These are phyloP conservation scores for Candida cerambycidarum DNA, from an alignment of 805 yeast species.

Conservation along the genomic window DNA sequence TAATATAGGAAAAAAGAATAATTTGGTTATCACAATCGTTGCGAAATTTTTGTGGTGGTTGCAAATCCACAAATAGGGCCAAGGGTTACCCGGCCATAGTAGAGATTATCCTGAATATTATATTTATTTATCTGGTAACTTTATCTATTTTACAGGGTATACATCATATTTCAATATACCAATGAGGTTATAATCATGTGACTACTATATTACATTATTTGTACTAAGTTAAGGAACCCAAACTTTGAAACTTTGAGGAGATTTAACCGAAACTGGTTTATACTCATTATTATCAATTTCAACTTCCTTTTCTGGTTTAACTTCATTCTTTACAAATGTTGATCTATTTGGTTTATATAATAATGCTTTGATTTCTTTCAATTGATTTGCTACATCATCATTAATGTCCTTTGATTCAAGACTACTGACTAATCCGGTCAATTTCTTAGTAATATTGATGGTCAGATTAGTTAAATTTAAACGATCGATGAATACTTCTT, in stretches of 20 bases:
- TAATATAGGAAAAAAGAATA: too few species aligned
- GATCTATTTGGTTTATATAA: constrained; percentile 32
- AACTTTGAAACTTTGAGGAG: constrained; percentile 44
- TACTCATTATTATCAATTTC: constrained; percentile 14
- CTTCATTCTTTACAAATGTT: constrained; percentile 12
- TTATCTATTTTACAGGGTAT: too few species aligned
- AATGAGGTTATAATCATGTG: too few species aligned
- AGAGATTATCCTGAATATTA: too few species aligned
- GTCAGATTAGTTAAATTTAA: constrained; percentile 65
- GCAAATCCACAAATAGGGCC: too few species aligned
- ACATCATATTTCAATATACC: too few species aligned
- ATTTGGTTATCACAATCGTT: too few species aligned
- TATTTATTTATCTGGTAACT: too few species aligned
- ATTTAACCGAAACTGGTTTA: constrained; percentile 39
- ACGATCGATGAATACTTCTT: constrained; percentile 64
- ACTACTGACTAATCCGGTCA: constrained; percentile 32
- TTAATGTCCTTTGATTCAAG: not conserved
- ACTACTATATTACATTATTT: too few species aligned
- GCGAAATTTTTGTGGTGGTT: too few species aligned
- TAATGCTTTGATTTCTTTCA: constrained; percentile 32
- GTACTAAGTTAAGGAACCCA: constrained; percentile 40
- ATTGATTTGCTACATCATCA: constrained; percentile 4
- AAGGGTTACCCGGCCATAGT: too few species aligned
- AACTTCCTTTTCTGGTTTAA: constrained; percentile 10
- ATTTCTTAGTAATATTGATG: constrained; percentile 47